Base-by-base conservation (phyloP, 2,329 filamentous ascomycete genomes). In the Xylariomycetidae sp. region DNA sequence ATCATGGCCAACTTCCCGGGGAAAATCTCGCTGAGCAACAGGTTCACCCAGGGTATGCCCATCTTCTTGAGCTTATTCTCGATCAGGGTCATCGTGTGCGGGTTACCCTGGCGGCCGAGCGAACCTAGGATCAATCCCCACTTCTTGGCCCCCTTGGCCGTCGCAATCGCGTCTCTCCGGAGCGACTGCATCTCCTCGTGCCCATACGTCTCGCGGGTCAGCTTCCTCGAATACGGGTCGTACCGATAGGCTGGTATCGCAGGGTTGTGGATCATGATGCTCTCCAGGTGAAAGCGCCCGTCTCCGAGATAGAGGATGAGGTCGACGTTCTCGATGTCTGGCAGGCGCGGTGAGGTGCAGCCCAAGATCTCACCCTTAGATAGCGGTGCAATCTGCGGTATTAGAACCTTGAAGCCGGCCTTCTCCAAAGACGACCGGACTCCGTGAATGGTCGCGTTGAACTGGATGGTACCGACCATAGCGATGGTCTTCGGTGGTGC, bases 241-340 rank as follows among this genome's bases (percentile, higher is more conserved):
- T 98, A 98, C 44, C 92, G 78, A 63, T 96, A 98, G 2, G 94
- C 90, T 1, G 90, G 86, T 22, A 96, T 77, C 5, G 70, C 64
- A 0, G 94, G 92, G 62, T 98, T 98, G 57, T 97, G 92, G 46
- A 98, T 98, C 90, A 98, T 98, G 53, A 94, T 90, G 53, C 87
- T 94, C 63, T 98, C 92, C 27, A 98, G 82, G 58, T 98, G 92
- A 25, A 48, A 56, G 10, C 46, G 45, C 11, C 49, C 48, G 29
- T 57, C 45, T 10, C 60, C 48, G 16, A 63, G 40, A 40, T 70
- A 57, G 34, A 74, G 59, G 45, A 76, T 65, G 30, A 76, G 70
- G 43, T 77, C 70, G 38, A 89, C 77, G 26, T 62, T 64, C 29
- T 75, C 73, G 9, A 68, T 69, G 9, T 72, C 59, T 11, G 68